Conservation (phyloP, 768 basidiomycete species). For the Suillus variegatus region DNA sequence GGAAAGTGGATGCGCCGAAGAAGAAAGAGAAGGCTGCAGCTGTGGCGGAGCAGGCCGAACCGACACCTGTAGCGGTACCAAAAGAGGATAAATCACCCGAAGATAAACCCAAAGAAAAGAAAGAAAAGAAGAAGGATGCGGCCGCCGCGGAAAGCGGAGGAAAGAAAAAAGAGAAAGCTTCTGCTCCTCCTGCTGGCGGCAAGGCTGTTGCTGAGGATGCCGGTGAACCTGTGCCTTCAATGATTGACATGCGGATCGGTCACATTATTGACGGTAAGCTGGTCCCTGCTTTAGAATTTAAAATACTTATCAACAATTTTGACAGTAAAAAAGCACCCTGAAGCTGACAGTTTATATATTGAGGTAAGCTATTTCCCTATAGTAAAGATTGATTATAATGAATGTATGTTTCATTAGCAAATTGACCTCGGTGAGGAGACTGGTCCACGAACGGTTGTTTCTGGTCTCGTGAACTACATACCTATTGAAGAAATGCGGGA, state of each 20-base stretch:
- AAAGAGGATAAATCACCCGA: constrained; percentile 31
- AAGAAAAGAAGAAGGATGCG: constrained; percentile 54
- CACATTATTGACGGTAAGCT: constrained; percentile 84
- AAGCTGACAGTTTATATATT: constrained; percentile 96
- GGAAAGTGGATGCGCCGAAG: constrained; percentile 71
- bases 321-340: constrained; percentile 92
- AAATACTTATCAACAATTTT: not conserved
- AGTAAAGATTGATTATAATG: constrained; percentile 2
- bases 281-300: not conserved
- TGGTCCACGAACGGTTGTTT: constrained; percentile 94
- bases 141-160: constrained; percentile 29
- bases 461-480: constrained; percentile 95
- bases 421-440: constrained; percentile 95
- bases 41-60: constrained; percentile 32
- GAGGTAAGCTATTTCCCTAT: constrained; percentile 53
- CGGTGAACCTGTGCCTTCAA: constrained; percentile 87
- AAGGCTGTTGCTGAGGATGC: constrained; percentile 55
- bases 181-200: constrained; percentile 26
- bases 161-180: constrained; percentile 46
- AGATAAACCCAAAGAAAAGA: constrained; percentile 46
- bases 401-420: constrained; percentile 53
- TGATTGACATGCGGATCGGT: constrained; percentile 96
- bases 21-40: constrained; percentile 69
- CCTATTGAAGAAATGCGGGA: constrained; percentile 92
- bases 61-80: constrained; percentile 35